Evolutionary conservation across 108 stramenopile genomes (phyloP), one percentile per base, ranked within the genome.

Genomic region (Skeletonema grethae): DNA sequence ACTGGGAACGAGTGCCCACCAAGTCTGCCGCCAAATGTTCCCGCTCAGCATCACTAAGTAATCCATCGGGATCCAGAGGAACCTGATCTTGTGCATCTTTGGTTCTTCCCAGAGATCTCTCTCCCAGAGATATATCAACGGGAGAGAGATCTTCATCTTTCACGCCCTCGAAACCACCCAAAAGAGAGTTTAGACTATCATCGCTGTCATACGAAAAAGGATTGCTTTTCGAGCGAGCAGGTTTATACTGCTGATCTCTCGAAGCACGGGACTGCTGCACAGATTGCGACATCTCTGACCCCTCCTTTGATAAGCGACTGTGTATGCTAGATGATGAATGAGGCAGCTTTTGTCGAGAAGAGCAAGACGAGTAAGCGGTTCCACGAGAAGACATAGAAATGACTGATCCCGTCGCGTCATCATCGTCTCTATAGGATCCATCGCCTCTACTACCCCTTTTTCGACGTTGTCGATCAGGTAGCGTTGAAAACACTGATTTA

Each of bases 401-500:
- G 22, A 22, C 57, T 16, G 38, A 53, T 53, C 57, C 68, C 12
- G 45, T 41, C 2, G 18, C 25, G 6, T 61, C 58, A 30, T 70
- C 69, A 28, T 70, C 69, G 43, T 70, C 69, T 32, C 24, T n/a
- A 15, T 46, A 45, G 4, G 59, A 61, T 29, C 43, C 69, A 60
- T 61, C 57, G 15, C 57, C 69, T 29, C 43, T 38, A 31, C 65
- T 29, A 34, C 50, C 15, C n/a, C 31, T 45, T 28, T 13, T 60
- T 24, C 58, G 41, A 5, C 69, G 24, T 20, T 12, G 35, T 11
- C 45, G 46, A 60, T 70, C 34, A 1, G 57, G 68, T 22, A 58
- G 43, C 22, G 68, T 69, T 4, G 68, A 69, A 41, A 69, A 59
- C 3, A 50, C 69, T 16, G 69, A 70, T 70, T 70, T 70, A 30